Conservation (phyloP, 257 asterid species). For the Ophiorrhiza pumila region DNA sequence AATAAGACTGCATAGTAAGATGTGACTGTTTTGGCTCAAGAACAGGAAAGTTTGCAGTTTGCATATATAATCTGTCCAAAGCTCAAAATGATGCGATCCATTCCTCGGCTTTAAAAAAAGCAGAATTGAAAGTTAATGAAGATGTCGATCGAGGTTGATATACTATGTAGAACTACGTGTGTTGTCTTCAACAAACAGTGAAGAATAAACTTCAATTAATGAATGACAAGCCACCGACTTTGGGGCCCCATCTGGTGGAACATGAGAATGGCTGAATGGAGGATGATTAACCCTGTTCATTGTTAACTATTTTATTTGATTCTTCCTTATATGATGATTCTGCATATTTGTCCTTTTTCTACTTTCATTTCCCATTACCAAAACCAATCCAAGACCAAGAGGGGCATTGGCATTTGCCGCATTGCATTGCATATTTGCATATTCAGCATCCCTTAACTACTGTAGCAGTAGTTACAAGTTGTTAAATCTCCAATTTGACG, state of each 20-base stretch:
- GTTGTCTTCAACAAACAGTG: constrained; percentile 14
- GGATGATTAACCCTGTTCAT: not conserved
- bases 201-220: too few relatives aligned
- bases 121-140: not conserved
- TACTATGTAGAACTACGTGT: not conserved
- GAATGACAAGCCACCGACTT: constrained; percentile 30
- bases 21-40: not conserved
- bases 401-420: too few relatives aligned
- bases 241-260: constrained; percentile 17
- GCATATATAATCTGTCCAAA: not conserved
- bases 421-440: not conserved
- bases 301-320: not conserved
- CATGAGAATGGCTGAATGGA: not conserved
- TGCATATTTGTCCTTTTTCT: not conserved
- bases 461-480: not conserved
- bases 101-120: not conserved
- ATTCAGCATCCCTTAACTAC: constrained; percentile 2
- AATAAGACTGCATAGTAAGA: too few relatives aligned
- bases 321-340: constrained; percentile 1
- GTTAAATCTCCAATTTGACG: too few relatives aligned
- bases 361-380: not conserved
- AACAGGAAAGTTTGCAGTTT: not conserved
- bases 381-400: not conserved
- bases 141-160: constrained; percentile 25
- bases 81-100: not conserved